These are phyloP conservation scores for Stipa capillata DNA, from an alignment of 176 grass and related monocot genomes.

Conservation along the genomic window DNA sequence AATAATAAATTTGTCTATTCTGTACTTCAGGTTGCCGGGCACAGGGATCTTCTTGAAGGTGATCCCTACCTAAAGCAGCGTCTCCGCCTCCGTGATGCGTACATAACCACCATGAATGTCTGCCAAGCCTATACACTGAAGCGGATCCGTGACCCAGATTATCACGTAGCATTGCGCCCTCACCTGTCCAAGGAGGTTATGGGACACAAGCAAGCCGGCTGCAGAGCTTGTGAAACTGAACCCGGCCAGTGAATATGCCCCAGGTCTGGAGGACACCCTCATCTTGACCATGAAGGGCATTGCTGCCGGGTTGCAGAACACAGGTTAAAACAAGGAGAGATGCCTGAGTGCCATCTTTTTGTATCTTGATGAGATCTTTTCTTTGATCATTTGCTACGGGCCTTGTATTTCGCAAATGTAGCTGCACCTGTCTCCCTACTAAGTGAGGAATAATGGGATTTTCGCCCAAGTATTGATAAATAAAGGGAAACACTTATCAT, in stretches of 20 bases:
- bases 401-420: not conserved
- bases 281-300: constrained; percentile 88
- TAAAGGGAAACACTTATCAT: not conserved
- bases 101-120: constrained; percentile 70
- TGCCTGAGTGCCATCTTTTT: not conserved
- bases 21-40: constrained; percentile 50
- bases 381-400: not conserved
- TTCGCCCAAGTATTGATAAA: not conserved
- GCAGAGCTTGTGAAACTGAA: constrained; percentile 73
- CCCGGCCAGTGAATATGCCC: constrained; percentile 57
- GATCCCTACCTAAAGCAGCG: constrained; percentile 73
- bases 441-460: not conserved
- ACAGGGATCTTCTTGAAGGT: constrained; percentile 69
- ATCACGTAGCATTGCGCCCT: constrained; percentile 44
- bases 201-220: constrained; percentile 44
- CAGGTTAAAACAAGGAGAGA: constrained; percentile 27
- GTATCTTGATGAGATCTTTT: constrained; percentile 2
- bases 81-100: constrained; percentile 48
- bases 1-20: not conserved
- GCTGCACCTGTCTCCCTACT: not conserved
- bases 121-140: constrained; percentile 75
- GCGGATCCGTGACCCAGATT: constrained; percentile 52
- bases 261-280: constrained; percentile 73
- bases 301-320: constrained; percentile 80
- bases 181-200: constrained; percentile 54